phyloP scores from a whole-genome alignment of 768 basidiomycete genomes.

The Lactifluus echinatus region DNA sequence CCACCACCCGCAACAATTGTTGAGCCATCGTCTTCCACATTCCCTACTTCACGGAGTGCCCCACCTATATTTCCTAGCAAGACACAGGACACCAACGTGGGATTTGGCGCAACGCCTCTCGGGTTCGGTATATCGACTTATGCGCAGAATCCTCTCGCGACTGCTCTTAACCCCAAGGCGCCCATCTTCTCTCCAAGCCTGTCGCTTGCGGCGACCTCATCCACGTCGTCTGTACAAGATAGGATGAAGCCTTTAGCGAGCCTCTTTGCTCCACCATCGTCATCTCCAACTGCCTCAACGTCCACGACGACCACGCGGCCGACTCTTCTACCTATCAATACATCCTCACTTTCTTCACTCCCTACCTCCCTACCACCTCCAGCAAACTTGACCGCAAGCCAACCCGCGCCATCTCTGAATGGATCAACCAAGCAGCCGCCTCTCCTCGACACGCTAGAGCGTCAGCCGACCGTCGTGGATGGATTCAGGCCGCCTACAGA shows the following conservation, averaged over 20 bases:
- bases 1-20: neutral
- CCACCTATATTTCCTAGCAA: neutral
- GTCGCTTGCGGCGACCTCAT: slow-evolving; percentile 14
- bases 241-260: neutral
- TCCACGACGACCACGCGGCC: slow-evolving; percentile 11
- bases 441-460: neutral
- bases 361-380: neutral
- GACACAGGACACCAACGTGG: neutral
- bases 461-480: slow-evolving; percentile 8
- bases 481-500: neutral
- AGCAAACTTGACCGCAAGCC: slow-evolving; percentile 2
- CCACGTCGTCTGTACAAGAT: slow-evolving; percentile 11
- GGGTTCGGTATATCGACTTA: slow-evolving; percentile 5
- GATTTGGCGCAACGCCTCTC: slow-evolving; percentile 14
- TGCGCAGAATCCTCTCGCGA: neutral
- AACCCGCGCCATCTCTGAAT: slow-evolving; percentile 7
- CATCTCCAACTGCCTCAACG: neutral
- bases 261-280: neutral
- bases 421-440: neutral
- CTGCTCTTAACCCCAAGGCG: slow-evolving; percentile 17
- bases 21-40: neutral
- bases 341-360: slow-evolving; percentile 3
- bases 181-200: slow-evolving; percentile 18
- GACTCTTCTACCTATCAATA: slow-evolving; percentile 11
- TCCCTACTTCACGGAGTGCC: slow-evolving; percentile 1